Evolutionary conservation across 2,329 filamentous ascomycete genomes (phyloP).

Genomic region (Aspergillus caelatus): DNA sequence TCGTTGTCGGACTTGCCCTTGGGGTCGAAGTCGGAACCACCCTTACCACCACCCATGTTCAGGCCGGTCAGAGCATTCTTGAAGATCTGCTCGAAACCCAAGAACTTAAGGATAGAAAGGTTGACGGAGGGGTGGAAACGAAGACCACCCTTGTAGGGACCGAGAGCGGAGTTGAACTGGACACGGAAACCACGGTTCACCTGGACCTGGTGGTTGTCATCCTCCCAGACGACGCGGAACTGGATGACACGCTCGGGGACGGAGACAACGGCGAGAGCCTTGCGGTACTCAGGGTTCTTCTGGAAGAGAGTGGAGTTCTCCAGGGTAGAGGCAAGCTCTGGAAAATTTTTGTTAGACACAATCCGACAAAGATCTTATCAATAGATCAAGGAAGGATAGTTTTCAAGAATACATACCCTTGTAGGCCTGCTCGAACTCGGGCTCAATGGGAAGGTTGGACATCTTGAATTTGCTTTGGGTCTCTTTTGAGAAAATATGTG

Average conservation of each 20-base stretch:
- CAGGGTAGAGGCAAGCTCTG: constrained; percentile 92
- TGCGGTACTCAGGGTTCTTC: constrained; percentile 92
- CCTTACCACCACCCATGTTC: constrained; percentile 96
- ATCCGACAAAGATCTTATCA: not conserved
- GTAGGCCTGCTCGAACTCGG: constrained; percentile 99
- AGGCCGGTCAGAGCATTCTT: constrained; percentile 98
- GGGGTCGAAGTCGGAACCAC: constrained; percentile 97
- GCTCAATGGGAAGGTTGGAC: constrained; percentile 84
- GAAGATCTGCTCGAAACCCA: constrained; percentile 99
- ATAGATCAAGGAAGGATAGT: not conserved
- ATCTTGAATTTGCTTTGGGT: constrained; percentile 51
- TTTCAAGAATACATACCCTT: constrained; percentile 64
- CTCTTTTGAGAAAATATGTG: not conserved
- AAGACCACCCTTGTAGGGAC: constrained; percentile 97
- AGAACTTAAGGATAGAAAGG: constrained; percentile 82
- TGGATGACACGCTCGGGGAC: constrained; percentile 95
- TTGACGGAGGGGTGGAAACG: constrained; percentile 79
- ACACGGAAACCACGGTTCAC: constrained; percentile 96
- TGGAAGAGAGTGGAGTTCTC: constrained; percentile 92
- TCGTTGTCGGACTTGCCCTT: constrained; percentile 98
- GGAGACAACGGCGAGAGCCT: constrained; percentile 81
- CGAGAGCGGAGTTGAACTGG: constrained; percentile 97
- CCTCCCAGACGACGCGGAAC: constrained; percentile 96
- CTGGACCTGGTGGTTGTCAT: constrained; percentile 82
- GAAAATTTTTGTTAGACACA: not conserved